Base-by-base conservation (phyloP, 169 alveolate species). In the Cryptosporidium parvum region DNA sequence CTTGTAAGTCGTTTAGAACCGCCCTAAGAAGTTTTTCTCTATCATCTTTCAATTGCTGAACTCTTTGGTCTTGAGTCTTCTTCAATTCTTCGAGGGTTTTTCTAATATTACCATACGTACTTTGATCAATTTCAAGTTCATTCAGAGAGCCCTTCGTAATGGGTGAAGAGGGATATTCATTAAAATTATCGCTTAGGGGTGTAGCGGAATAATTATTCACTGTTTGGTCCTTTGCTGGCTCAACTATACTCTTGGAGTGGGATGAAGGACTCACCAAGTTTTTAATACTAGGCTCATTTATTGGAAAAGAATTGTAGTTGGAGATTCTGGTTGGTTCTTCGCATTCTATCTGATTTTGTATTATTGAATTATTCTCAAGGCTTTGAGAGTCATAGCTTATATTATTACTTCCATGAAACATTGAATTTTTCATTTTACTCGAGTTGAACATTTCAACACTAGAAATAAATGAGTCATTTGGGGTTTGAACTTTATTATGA, bases 21-120 rank as follows among this genome's bases (percentile, higher is more conserved):
- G 89, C 89, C 44, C 89, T 58, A 1, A 80, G 75, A 8, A 80
- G 68, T 23, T 80, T 80, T 51, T 80, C 89, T 45, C 89, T 59
- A 65, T 80, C 89, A 45, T 80, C 75, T n/a, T 80, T 80, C 62
- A 80, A 37, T 26, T 80, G 89, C 18, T 80, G 73, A 10, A 80
- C 89, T 80, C 89, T 80, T 48, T 80, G 80, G 68, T 80, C 89
- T 48, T 80, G 89, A 48, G 89, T 80, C 67, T 80, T 80, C 42
- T 80, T 80, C 35, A 80, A 29, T 37, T 80, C 89, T 48, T 80
- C 89, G 16, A 80, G 75, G 18, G 89, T 80, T 18, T 45, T 80
- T 65, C 89, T 80, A 29, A 80, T 80, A 42, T 80, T 80, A 3
- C 89, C 89, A 29, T 80, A 80, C 2, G 89, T 80, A 62, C 39